Evolutionary conservation across 768 basidiomycete genomes (phyloP).

Genomic region (Cystofilobasidium ferigula): DNA sequence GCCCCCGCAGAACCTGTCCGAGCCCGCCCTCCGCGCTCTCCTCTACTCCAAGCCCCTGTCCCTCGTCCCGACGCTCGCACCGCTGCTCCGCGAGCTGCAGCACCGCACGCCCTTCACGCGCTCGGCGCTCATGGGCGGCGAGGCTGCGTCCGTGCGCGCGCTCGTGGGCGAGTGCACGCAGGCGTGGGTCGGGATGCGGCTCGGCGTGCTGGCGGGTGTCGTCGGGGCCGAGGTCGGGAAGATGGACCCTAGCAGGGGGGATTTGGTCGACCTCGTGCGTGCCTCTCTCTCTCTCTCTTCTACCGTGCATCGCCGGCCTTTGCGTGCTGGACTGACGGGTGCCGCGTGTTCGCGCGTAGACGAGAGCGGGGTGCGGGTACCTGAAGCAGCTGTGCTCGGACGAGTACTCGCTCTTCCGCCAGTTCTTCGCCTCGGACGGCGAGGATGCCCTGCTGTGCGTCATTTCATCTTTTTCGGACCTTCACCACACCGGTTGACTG

Average conservation of each 20-base stretch:
- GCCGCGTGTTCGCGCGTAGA: slow-evolving; percentile 43
- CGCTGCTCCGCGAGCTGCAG: slow-evolving; percentile 76
- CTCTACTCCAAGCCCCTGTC: slow-evolving; percentile 79
- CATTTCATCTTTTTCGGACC: neutral
- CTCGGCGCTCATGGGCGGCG: neutral
- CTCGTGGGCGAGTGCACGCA: slow-evolving; percentile 76
- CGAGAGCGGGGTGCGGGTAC: slow-evolving; percentile 81
- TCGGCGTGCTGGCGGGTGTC: slow-evolving; percentile 57
- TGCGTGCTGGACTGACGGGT: too few species aligned
- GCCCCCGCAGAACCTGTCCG: slow-evolving; percentile 54
- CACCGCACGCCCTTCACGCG: slow-evolving; percentile 51
- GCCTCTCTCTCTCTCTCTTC: neutral
- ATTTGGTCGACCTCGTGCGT: slow-evolving; percentile 73
- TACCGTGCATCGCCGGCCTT: too few species aligned
- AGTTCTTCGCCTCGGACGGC: slow-evolving; percentile 70
- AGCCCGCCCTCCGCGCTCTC: slow-evolving; percentile 55
- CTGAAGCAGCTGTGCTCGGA: slow-evolving; percentile 81
- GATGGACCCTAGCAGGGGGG: slow-evolving; percentile 64
- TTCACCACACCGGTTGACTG: neutral
- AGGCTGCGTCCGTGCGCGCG: neutral
- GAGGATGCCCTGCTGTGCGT: slow-evolving; percentile 62
- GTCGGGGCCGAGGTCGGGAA: slow-evolving; percentile 71
- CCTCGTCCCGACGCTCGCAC: slow-evolving; percentile 58
- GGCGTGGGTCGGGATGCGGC: slow-evolving; percentile 68
- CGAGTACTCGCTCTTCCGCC: slow-evolving; percentile 73